Evolutionary conservation across 495 filamentous ascomycete species (phyloP).

Genomic region (Penicillium lagena): DNA sequence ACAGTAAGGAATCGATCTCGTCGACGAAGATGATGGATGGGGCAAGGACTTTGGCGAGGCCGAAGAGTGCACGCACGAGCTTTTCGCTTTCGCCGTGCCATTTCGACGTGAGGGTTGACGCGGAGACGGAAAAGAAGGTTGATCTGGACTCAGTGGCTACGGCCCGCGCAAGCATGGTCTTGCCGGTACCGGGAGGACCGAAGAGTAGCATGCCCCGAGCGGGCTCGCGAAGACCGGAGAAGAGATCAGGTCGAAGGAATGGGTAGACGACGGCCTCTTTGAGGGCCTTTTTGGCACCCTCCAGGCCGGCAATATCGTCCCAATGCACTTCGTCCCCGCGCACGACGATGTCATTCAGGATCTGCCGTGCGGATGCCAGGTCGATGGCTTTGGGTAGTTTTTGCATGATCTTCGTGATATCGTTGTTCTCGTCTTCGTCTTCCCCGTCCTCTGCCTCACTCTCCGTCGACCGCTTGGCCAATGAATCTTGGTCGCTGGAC

Average conservation of each 20-base stretch:
- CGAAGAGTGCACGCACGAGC: slow-evolving; percentile 88
- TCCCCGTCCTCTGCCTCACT: slow-evolving; percentile 28
- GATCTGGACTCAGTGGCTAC: slow-evolving; percentile 93
- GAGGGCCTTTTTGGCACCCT: slow-evolving; percentile 82
- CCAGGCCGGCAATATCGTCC: slow-evolving; percentile 89
- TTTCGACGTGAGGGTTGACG: slow-evolving; percentile 90
- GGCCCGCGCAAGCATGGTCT: slow-evolving; percentile 95
- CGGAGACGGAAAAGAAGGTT: slow-evolving; percentile 96
- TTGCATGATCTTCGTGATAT: slow-evolving; percentile 58
- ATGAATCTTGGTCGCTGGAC: slow-evolving; percentile 39
- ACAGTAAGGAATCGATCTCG: slow-evolving; percentile 94
- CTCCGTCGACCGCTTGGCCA: slow-evolving; percentile 19
- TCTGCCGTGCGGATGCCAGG: slow-evolving; percentile 73
- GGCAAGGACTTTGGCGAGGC: slow-evolving; percentile 80
- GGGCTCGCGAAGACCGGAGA: slow-evolving; percentile 90
- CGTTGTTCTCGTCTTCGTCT: slow-evolving; percentile 35
- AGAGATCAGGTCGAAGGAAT: slow-evolving; percentile 91
- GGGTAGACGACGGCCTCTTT: slow-evolving; percentile 98
- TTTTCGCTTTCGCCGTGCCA: slow-evolving; percentile 97
- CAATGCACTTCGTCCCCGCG: slow-evolving; percentile 93
- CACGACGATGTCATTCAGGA: slow-evolving; percentile 93
- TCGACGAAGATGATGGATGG: slow-evolving; percentile 99
- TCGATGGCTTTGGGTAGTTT: slow-evolving; percentile 78
- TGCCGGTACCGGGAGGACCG: slow-evolving; percentile 92
- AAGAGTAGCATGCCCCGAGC: slow-evolving; percentile 95